These are phyloP conservation scores for Pythium vanterpoolii DNA, from an alignment of 352 stramenopile genomes.

Conservation along the genomic window DNA sequence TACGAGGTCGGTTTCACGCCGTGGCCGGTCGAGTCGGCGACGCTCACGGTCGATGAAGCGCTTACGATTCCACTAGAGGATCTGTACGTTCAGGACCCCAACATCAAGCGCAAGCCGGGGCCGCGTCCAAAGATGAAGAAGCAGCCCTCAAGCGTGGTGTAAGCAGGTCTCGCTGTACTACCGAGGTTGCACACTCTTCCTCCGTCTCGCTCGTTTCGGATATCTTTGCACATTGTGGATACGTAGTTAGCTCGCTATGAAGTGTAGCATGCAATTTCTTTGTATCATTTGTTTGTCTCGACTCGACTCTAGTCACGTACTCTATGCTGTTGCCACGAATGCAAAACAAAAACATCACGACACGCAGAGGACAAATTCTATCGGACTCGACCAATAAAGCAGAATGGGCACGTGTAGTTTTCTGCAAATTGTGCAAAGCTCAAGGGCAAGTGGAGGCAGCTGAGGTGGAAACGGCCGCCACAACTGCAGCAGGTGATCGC, in stretches of 20 bases:
- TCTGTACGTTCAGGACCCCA: constrained; percentile 48
- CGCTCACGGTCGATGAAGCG: constrained; percentile 34
- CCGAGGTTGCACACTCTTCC: too few species aligned
- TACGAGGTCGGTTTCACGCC: constrained; percentile 60
- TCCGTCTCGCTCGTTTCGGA: not conserved
- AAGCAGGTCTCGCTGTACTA: not conserved
- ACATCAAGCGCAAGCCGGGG: constrained; percentile 56
- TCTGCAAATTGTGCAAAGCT: constrained; percentile 58
- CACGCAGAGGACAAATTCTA: not conserved
- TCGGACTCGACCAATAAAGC: constrained; percentile 47
- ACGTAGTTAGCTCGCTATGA: not conserved
- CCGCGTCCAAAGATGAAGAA: constrained; percentile 46
- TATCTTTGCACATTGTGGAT: too few species aligned
- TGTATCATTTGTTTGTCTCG: not conserved
- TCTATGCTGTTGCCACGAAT: not conserved
- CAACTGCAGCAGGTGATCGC: constrained; percentile 55
- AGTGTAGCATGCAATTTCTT: not conserved
- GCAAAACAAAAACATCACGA: not conserved
- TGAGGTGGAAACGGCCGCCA: constrained; percentile 44
- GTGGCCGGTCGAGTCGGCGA: constrained; percentile 54
- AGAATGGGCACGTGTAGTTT: constrained; percentile 60
- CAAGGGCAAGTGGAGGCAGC: constrained; percentile 46
- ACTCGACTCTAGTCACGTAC: too few species aligned
- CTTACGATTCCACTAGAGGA: constrained; percentile 71
- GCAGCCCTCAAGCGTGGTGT: constrained; percentile 18